phyloP scores from a whole-genome alignment of 2,329 filamentous ascomycete species.

The Penicillium sp. region DNA sequence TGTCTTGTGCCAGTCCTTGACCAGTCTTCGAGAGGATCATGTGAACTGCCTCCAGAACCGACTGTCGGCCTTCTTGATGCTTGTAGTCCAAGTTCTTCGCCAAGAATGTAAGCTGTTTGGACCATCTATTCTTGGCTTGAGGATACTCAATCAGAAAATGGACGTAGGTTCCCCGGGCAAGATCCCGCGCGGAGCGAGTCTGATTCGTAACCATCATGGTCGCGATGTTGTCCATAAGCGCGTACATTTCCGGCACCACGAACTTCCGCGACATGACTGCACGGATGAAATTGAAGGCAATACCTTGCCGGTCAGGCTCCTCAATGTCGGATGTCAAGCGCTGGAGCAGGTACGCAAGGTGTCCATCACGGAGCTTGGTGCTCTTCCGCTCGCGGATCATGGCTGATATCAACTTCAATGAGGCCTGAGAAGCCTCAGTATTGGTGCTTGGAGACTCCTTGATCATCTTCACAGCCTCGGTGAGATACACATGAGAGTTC shows the following conservation, averaged over 20 bases:
- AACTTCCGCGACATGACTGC: conserved; percentile 82
- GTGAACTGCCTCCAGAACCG: conserved; percentile 88
- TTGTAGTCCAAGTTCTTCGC: conserved; percentile 89
- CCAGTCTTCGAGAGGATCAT: conserved; percentile 81
- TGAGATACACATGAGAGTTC: conserved; percentile 72
- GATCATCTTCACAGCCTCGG: conserved; percentile 79
- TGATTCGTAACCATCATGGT: conserved; percentile 96
- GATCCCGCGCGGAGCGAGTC: conserved; percentile 79
- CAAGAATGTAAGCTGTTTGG: conserved; percentile 83
- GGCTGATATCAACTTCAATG: conserved; percentile 81
- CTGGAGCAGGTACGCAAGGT: conserved; percentile 76
- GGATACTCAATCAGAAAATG: conserved; percentile 95
- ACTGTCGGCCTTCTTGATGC: conserved; percentile 81
- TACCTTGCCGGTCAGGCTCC: conserved; percentile 84
- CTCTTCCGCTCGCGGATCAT: conserved; percentile 77
- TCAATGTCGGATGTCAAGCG: conserved; percentile 85
- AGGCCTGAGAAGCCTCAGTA: conserved; percentile 80
- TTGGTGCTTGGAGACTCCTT: conserved; percentile 74
- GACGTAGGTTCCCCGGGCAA: conserved; percentile 85
- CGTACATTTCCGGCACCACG: conserved; percentile 83
- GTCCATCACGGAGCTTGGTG: conserved; percentile 72
- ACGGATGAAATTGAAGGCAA: conserved; percentile 91
- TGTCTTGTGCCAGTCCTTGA: conserved; percentile 76
- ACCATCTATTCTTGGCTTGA: conserved; percentile 83
- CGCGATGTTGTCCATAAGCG: conserved; percentile 83